Base-by-base conservation (phyloP, 495 filamentous ascomycete species). In the Aspergillus homomorphus region DNA sequence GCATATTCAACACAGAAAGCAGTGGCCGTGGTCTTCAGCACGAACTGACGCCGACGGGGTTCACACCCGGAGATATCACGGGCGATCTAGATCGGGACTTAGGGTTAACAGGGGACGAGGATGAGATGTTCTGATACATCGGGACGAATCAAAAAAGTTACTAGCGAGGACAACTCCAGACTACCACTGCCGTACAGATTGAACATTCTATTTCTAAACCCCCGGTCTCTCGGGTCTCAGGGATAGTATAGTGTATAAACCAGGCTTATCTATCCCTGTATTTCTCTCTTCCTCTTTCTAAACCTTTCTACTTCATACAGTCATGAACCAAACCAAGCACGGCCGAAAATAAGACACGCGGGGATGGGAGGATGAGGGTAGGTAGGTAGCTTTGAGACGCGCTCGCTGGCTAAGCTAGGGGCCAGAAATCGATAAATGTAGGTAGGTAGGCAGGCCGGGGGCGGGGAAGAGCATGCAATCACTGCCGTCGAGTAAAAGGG, bases 41-140 rank as follows among this genome's bases (percentile, higher is more conserved):
- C 48, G 59, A 58, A 28, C 49, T 38, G 9, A 45, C 18, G 18
- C 19, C 49, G 8, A 42, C 7, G 12, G 28, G 50, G 1, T 57
- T 61, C 61, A 43, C 20, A 22, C 59, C 62, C 28, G 54, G 57
- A 12, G 58, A 66, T 48, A 77, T 78, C 18, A 78, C 76, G 4
- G 76, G 76, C 3, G 76, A 78, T 64, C 56, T 78, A 53, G 76
- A 78, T 65, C 58, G 62, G 26, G 76, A 78, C 66, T 56, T 78
- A 21, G 72, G 74, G 1, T 68, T 75, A 41, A 54, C 58, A 28
- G 49, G 62, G 42, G 68, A 64, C 57, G 69, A 60, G 1, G 73
- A 76, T 66, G 74, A 74, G 0, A 64, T 70, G 67, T 82, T 73
- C 54, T 73, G 64, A 38, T 38, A 10, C 4, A 30, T 10, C 4